Evolutionary conservation across 495 filamentous ascomycete species (phyloP), one percentile per base, ranked within the genome.

Genomic region (Hyaloscypha variabilis): DNA sequence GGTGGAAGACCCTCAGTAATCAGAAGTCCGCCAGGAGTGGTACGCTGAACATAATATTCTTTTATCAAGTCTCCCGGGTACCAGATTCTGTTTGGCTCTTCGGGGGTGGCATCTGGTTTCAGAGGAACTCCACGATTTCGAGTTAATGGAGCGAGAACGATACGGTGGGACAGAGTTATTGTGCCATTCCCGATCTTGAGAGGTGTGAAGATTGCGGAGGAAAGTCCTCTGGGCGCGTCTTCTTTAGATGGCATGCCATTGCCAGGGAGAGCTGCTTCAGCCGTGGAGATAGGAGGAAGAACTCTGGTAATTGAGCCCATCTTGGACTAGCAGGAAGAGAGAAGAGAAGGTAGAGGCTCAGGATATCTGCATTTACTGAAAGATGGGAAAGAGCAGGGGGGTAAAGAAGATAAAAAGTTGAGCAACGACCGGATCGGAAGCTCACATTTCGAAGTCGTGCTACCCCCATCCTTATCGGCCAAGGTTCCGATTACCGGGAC

Each of bases 91-190:
- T 70, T 70, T 42, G 64, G 68, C n/a, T 21, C 5, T 54, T 19
- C 14, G 36, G 63, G 63, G 3, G 58, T 67, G 6, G 60, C 6
- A 24, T 64, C 57, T 1, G 51, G 34, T 8, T 62, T 58, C 28
- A 63, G 53, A 21, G 65, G 77, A 31, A 75, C 76, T 29, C 78
- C 79, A 10, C 85, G 81, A 61, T 82, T 82, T 30, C 84, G 79
- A 46, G 84, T 88, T 64, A 87, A 62, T 2, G 84, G 85, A 4
- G 83, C 83, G 75, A 85, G 79, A 17, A 81, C 75, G 51, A 87
- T 71, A 42, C 83, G 82, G 71, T 88, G 83, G 34, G 74, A 72
- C 50, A 87, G 83, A 17, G 73, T 79, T 58, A 84, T 69, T 14
- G 49, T 72, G 51, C 77, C 75, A 14, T 76, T 71, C 59, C 82